Base-by-base conservation (phyloP, 1,139 yeast genomes). In the Suhomyces maxii region DNA sequence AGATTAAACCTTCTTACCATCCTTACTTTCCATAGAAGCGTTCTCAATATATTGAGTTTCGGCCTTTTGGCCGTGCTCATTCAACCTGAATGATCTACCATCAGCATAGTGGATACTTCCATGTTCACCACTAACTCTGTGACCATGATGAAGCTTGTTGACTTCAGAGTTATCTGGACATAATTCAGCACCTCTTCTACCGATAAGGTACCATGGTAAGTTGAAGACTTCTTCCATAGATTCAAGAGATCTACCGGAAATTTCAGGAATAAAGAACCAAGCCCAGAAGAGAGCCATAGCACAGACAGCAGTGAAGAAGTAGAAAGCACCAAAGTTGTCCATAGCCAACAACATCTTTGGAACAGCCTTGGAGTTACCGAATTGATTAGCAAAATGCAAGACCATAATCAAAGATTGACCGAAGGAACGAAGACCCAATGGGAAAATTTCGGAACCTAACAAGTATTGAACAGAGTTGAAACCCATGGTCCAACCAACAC, bases 401-500 rank as follows among this genome's bases (percentile, higher is more conserved):
- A 59, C 62, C 64, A 60, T 60, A 36, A 57, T 54, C 37, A 51
- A 47, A 6, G 62, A 58, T 39, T 58, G 62, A 1, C 60, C 63
- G 45, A 60, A 58, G 2, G 62, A 56, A 46, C 64, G 57, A 32
- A 59, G 49, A 34, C 55, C 58, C 51, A 60, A 53, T 26, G 63
- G 62, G 54, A 60, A 60, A 30, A 59, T 54, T 42, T 60, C 64
- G 3, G 63, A 59, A 18, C 62, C 62, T 44, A 60, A 48, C 45
- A 59, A 58, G 46, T 60, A 60, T 39, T 59, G 64, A 14, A 58
- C 54, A 2, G 59, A 52, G 50, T 60, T 60, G 54, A 59, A 59
- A 33, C 64, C 64, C 57, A 60, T 56, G 42, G 62, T 58, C 64
- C 64, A 60, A 12, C 63, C 64, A 11, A 52, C 49, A 47, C 63